A percentile compares a stretch with the other conserved stretches of the same genome.
Conservation (phyloP, 352 stramenopile species). For the Pelagophyceae sp. region DNA sequence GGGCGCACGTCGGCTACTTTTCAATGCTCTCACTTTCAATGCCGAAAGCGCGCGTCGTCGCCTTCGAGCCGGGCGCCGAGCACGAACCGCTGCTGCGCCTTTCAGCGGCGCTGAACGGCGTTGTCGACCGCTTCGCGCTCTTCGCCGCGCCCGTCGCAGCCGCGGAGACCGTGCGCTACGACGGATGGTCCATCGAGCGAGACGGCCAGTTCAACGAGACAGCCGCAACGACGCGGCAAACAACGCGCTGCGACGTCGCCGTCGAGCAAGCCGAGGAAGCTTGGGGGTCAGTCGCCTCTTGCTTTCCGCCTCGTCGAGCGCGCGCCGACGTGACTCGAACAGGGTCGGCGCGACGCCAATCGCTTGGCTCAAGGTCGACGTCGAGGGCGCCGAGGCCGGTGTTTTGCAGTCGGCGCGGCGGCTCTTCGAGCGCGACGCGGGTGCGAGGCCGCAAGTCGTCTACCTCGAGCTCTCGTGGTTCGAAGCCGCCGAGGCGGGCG, state of each 20-base stretch:
- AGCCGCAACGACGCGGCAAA: not conserved
- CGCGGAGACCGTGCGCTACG: not conserved
- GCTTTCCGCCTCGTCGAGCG: too few relatives aligned
- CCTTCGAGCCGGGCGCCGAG: not conserved
- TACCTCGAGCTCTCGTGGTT: not conserved
- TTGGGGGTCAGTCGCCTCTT: not conserved
- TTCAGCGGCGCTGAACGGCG: not conserved
- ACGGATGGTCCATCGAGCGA: not conserved
- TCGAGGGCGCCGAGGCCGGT: not conserved
- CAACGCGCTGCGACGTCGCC: not conserved
- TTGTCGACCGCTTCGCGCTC: not conserved
- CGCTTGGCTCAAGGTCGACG: not conserved
- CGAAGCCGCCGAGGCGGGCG: not conserved
- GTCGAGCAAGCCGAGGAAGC: not conserved
- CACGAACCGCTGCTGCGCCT: not conserved
- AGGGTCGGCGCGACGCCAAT: not conserved
- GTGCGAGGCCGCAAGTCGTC: not conserved
- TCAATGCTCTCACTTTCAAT: too few relatives aligned
- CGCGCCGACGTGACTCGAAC: too few relatives aligned
- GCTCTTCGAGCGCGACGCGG: not conserved
- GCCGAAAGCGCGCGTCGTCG: not conserved
- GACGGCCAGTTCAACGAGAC: not conserved
- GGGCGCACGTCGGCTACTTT: not conserved
- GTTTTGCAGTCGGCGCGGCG: not conserved
- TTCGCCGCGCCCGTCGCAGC: not conserved